phyloP scores from a whole-genome alignment of 176 grass and related monocot genomes.

The Cenchrus americanus region DNA sequence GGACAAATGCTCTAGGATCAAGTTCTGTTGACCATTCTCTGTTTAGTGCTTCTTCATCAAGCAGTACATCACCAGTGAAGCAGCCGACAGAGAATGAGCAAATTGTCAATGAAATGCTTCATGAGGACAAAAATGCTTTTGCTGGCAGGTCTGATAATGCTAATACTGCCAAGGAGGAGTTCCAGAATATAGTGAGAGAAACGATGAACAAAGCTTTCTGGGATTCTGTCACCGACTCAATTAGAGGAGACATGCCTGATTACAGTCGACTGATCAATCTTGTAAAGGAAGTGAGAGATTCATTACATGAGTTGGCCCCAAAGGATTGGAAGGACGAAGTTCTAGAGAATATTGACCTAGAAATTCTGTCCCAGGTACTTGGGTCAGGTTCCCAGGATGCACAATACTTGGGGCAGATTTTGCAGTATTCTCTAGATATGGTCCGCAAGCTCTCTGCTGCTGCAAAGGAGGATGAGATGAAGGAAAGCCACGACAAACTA shows the following conservation, averaged over 20 bases:
- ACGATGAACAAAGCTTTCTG: conserved; percentile 92
- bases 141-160: conserved; percentile 43
- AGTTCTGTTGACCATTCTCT: conserved; percentile 60
- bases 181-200: conserved; percentile 72
- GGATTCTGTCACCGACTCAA: conserved; percentile 70
- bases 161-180: conserved; percentile 45
- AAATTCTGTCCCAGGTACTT: conserved; percentile 92
- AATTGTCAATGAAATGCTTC: conserved; percentile 94
- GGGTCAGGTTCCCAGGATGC: conserved; percentile 61
- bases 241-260: conserved; percentile 76
- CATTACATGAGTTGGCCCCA: conserved; percentile 82
- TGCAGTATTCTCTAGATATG: conserved; percentile 73
- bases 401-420: conserved; percentile 75
- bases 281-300: conserved; percentile 89
- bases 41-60: conserved; percentile 45
- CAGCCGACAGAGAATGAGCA: conserved; percentile 75
- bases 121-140: conserved; percentile 52
- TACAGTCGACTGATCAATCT: conserved; percentile 71
- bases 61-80: conserved; percentile 38
- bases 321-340: conserved; percentile 83
- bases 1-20: conserved; percentile 30
- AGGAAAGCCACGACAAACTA: conserved; percentile 68
- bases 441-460: conserved; percentile 67
- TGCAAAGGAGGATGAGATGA: conserved; percentile 83
- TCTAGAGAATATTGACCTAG: conserved; percentile 73